Percentiles rank a stretch among this genome's conserved stretches.
Evolutionary conservation across 495 filamentous ascomycete genomes (phyloP).

Genomic region (Penicillium riverlandense): DNA sequence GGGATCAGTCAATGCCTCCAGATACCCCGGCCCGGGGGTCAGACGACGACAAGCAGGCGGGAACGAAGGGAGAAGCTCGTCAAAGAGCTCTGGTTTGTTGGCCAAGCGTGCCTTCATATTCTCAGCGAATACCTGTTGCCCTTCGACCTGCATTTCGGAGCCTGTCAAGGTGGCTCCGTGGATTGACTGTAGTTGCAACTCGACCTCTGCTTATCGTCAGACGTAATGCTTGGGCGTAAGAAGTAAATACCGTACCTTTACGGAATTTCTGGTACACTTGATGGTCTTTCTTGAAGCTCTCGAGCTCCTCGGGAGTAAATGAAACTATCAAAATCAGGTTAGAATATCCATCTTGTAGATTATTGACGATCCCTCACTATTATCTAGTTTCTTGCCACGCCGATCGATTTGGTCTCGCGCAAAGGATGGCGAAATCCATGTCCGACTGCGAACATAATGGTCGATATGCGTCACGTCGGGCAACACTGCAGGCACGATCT

Average conservation of each 20-base stretch:
- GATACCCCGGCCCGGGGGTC: conserved; percentile 42
- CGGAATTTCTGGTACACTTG: conserved; percentile 32
- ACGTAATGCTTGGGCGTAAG: background rate
- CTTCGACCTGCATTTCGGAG: conserved; percentile 28
- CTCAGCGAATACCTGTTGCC: conserved; percentile 24
- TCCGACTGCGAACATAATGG: conserved; percentile 33
- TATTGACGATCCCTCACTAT: conserved; percentile 18
- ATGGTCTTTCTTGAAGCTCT: conserved; percentile 37
- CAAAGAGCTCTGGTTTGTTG: conserved; percentile 26
- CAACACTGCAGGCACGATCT: conserved; percentile 56
- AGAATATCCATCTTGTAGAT: background rate
- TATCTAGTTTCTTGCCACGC: conserved; percentile 19
- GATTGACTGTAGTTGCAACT: conserved; percentile 40
- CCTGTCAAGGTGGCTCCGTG: conserved; percentile 32
- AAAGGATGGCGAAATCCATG: conserved; percentile 39
- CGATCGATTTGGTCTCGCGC: conserved; percentile 25
- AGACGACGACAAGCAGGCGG: conserved; percentile 44
- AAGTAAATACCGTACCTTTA: conserved; percentile 19
- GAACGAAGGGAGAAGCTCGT: conserved; percentile 33
- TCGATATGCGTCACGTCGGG: conserved; percentile 41
- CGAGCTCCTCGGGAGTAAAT: conserved; percentile 39
- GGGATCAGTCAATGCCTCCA: conserved; percentile 39
- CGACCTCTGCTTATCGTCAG: conserved; percentile 24
- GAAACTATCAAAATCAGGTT: conserved; percentile 10
- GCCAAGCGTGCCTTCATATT: conserved; percentile 36